Percentiles rank a stretch among this genome's conserved stretches.
Evolutionary conservation across 192 early-diverging fungal species (phyloP).

Genomic region (Dissophora ornata): DNA sequence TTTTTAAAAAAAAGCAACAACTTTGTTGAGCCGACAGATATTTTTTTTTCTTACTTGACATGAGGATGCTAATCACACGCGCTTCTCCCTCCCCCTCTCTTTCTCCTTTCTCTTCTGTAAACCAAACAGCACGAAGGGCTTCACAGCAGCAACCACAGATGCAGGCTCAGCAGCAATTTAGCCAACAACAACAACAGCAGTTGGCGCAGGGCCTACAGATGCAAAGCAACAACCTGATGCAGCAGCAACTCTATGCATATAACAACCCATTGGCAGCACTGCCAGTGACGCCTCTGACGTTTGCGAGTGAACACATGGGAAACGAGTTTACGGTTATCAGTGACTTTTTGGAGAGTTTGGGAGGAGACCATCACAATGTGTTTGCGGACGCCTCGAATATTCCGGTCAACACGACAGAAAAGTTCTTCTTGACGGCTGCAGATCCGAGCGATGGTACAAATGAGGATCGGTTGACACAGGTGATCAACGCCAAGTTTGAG

Average conservation of each 20-base stretch:
- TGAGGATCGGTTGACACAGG: constrained; percentile 89
- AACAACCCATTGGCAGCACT: constrained; percentile 46
- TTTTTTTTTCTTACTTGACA: no score
- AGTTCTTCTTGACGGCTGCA: constrained; percentile 92
- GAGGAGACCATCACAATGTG: constrained; percentile 45
- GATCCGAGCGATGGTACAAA: constrained; percentile 88
- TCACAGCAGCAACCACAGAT: constrained; percentile 32
- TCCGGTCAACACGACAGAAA: constrained; percentile 75
- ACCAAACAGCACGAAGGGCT: constrained; percentile 16
- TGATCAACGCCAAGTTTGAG: constrained; percentile 96
- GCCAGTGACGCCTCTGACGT: constrained; percentile 69
- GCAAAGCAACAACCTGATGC: constrained; percentile 31
- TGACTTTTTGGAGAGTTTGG: constrained; percentile 68
- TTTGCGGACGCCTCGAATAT: constrained; percentile 35
- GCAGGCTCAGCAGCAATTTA: constrained; percentile 18
- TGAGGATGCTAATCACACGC: no score
- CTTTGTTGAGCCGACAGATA: no score
- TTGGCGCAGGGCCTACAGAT: constrained; percentile 18
- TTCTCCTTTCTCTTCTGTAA: not conserved
- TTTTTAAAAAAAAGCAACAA: no score
- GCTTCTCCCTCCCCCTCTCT: no score
- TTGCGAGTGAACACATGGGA: constrained; percentile 82
- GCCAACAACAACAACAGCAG: constrained; percentile 28
- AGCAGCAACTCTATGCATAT: constrained; percentile 33
- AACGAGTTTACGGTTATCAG: constrained; percentile 85